Base-by-base conservation (phyloP, 2,329 filamentous ascomycete genomes). In the Ophiostoma sp. region DNA sequence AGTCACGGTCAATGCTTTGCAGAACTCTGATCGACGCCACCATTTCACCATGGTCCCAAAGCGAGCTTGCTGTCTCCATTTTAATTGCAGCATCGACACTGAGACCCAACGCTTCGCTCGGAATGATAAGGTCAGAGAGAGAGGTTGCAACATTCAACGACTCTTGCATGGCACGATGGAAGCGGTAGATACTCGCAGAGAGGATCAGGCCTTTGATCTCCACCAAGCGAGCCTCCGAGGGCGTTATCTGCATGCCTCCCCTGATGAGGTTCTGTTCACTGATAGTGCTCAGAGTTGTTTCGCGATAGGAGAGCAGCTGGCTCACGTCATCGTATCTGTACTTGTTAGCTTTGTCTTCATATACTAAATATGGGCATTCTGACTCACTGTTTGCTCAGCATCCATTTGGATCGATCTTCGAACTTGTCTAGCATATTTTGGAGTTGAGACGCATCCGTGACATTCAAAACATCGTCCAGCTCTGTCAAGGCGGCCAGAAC, bases 21-120 rank as follows among this genome's bases (percentile, higher is more conserved):
- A 98, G 85, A 84, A 98, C 93, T 49, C 89, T 85, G 70, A 99
- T 97, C 0, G 95, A 97, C 0, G 91, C 87, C 27, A 89, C 87
- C 81, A 92, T 91, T 77, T 99, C 94, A 12, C 93, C 93, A 75
- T 97, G 90, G 71, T 96, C 92, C 94, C 95, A 99, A 0, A 99
- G 81, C 6, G 96, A 92, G 74, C 90, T 92, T 11, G 96, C 93
- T 7, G 91, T 86, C 76, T 98, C 95, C 67, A 94, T 85, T 71
- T 89, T 87, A 52, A 93, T 86, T 12, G 88, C 88, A 12, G 88
- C 90, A 74, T 93, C 89, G 62, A 97, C 86, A 69, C 88, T 85
- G 2, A 98, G 79, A 0, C 90, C 91, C n/a, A 92, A 78, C 0
- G 85, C 81, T 70, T 84, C 83, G 75, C 91, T 95, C 3, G 87